phyloP scores from a whole-genome alignment of 2,329 filamentous ascomycete species.

The Aaosphaeria pasadenensis region DNA sequence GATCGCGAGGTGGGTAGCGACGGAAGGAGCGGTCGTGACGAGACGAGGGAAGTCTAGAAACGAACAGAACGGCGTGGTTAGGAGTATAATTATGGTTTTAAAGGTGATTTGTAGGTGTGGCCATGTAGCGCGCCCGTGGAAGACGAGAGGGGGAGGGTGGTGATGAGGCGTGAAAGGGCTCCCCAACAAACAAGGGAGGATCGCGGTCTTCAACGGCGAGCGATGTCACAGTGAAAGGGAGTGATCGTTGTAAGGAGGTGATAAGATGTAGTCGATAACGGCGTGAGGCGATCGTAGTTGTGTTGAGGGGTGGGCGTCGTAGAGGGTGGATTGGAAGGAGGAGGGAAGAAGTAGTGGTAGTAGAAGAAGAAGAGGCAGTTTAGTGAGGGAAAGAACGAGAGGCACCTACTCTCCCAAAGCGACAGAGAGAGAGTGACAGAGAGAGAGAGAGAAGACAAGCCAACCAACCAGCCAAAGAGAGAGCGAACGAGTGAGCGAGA shows the following conservation, averaged over 20 bases:
- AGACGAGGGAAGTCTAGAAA: background rate
- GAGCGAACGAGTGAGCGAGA: too few relatives aligned
- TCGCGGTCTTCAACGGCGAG: too few relatives aligned
- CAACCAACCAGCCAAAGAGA: background rate
- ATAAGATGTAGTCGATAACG: too few relatives aligned
- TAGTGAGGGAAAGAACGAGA: background rate
- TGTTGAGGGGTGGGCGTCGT: constrained; percentile 3
- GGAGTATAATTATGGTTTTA: too few relatives aligned
- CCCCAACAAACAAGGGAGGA: too few relatives aligned
- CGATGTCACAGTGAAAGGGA: too few relatives aligned
- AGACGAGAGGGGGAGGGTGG: too few relatives aligned
- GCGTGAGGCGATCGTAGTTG: background rate
- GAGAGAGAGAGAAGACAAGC: background rate
- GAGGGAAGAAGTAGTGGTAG: constrained; percentile 5
- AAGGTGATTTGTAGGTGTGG: too few relatives aligned
- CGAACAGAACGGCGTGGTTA: too few relatives aligned
- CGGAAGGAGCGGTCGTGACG: constrained; percentile 11
- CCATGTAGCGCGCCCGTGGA: too few relatives aligned
- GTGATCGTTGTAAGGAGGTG: too few relatives aligned
- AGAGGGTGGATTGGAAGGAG: constrained; percentile 7
- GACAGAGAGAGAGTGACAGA: background rate
- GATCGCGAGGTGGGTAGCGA: constrained; percentile 18
- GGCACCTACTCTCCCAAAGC: background rate
- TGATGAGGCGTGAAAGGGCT: too few relatives aligned
- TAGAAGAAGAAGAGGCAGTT: background rate